Percentiles rank a stretch among this genome's conserved stretches.
phyloP scores from a whole-genome alignment of 441 rosid species.

The Theobroma grandiflorum region DNA sequence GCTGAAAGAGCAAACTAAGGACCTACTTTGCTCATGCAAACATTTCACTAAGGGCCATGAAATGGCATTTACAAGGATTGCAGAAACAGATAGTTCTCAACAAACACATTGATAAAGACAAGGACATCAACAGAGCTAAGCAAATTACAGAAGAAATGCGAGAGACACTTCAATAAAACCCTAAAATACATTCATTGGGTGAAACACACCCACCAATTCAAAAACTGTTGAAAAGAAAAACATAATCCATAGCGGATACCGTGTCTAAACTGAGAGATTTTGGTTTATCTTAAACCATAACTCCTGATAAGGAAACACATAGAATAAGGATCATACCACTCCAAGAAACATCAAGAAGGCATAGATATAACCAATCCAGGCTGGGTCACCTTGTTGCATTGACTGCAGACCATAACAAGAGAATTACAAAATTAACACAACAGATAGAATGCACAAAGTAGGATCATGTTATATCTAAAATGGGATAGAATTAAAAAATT shows the following conservation, averaged over 20 bases:
- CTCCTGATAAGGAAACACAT: neutral
- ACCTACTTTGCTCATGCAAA: neutral
- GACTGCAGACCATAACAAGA: conserved; percentile 64
- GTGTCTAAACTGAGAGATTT: neutral
- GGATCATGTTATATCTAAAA: neutral
- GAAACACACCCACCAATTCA: neutral
- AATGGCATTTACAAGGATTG: neutral
- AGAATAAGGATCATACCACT: conserved; percentile 64
- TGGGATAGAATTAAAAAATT: neutral
- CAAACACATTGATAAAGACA: conserved; percentile 6
- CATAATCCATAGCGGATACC: neutral
- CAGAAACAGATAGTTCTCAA: neutral
- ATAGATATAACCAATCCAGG: conserved; percentile 87
- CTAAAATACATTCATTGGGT: neutral
- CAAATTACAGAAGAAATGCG: conserved; percentile 12
- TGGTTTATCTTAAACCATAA: neutral
- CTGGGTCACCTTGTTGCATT: conserved; percentile 92
- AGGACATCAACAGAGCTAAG: neutral
- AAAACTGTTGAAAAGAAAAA: neutral
- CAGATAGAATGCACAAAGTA: neutral
- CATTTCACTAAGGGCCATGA: neutral
- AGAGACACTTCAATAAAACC: neutral
- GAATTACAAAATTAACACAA: conserved; percentile 13
- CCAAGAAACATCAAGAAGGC: conserved; percentile 86
- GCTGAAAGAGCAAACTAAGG: neutral